Conservation (phyloP, 148 eudicot species). For the Agrostemma githago region DNA sequence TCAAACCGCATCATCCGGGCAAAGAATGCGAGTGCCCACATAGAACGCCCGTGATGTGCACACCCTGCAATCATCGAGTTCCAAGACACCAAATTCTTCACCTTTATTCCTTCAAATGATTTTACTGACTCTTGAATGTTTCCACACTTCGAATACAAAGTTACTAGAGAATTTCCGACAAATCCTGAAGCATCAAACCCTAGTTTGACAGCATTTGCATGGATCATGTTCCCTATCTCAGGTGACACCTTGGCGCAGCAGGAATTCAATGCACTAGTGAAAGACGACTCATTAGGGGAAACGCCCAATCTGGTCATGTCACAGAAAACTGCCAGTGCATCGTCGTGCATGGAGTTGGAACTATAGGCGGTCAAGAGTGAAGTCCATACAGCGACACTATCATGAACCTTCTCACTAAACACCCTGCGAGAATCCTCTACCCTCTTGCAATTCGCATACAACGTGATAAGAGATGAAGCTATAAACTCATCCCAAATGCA, state of each 20-base stretch:
- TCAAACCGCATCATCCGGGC: slow-evolving; percentile 50
- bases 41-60: slow-evolving; percentile 62
- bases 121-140: slow-evolving; percentile 40
- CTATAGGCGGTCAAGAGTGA: slow-evolving; percentile 70
- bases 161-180: slow-evolving; percentile 73
- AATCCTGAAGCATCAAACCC: slow-evolving; percentile 50
- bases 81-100: slow-evolving; percentile 81
- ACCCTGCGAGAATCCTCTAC: slow-evolving; percentile 43
- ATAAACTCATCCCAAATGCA: slow-evolving; percentile 41
- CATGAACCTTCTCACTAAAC: slow-evolving; percentile 48
- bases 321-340: slow-evolving; percentile 49
- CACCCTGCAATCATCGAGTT: slow-evolving; percentile 76
- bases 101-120: slow-evolving; percentile 40
- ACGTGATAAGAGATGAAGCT: slow-evolving; percentile 61
- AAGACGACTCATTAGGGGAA: slow-evolving; percentile 76
- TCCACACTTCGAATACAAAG: slow-evolving; percentile 67
- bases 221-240: slow-evolving; percentile 50
- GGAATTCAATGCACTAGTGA: slow-evolving; percentile 73
- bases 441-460: slow-evolving; percentile 66
- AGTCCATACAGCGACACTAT: slow-evolving; percentile 81
- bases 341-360: slow-evolving; percentile 42
- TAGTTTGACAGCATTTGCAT: slow-evolving; percentile 43
- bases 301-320: slow-evolving; percentile 52
- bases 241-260: slow-evolving; percentile 46
- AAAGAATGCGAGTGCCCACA: slow-evolving; percentile 47